Evolutionary conservation across 495 filamentous ascomycete species (phyloP).

Genomic region (Neurospora sp.): DNA sequence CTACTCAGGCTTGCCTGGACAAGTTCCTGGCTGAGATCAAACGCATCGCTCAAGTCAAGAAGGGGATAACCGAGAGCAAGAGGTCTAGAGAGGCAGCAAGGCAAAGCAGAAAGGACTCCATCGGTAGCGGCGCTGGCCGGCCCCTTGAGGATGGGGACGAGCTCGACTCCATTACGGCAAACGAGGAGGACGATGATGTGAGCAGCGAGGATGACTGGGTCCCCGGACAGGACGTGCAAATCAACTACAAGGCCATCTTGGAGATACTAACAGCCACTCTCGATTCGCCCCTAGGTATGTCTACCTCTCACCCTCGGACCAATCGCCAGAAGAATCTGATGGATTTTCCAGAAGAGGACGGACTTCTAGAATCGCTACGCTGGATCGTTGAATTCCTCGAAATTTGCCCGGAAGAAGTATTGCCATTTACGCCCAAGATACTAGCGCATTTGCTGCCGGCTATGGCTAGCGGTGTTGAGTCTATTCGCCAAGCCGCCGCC

Average conservation of each 20-base stretch:
- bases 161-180: conserved; percentile 47
- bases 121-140: conserved; percentile 48
- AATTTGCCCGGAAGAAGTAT: conserved; percentile 94
- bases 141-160: conserved; percentile 35
- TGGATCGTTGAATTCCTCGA: conserved; percentile 98
- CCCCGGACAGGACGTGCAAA: conserved; percentile 91
- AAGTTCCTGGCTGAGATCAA: conserved; percentile 91
- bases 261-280: conserved; percentile 88
- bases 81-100: conserved; percentile 60
- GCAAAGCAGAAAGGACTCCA: conserved; percentile 52
- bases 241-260: conserved; percentile 84
- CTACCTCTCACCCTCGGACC: not conserved
- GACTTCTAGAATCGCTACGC: conserved; percentile 77
- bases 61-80: conserved; percentile 78
- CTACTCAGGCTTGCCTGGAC: conserved; percentile 83
- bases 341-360: conserved; percentile 60
- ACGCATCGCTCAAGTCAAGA: conserved; percentile 83
- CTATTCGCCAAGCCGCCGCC: conserved; percentile 78
- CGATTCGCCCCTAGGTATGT: conserved; percentile 66
- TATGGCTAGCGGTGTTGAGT: conserved; percentile 82
- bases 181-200: conserved; percentile 46
- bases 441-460: conserved; percentile 87
- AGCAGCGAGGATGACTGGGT: conserved; percentile 86
- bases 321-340: conserved; percentile 11
- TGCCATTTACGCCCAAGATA: conserved; percentile 85